Conservation (phyloP, 805 yeast species). For the Teunomyces cretensis region DNA sequence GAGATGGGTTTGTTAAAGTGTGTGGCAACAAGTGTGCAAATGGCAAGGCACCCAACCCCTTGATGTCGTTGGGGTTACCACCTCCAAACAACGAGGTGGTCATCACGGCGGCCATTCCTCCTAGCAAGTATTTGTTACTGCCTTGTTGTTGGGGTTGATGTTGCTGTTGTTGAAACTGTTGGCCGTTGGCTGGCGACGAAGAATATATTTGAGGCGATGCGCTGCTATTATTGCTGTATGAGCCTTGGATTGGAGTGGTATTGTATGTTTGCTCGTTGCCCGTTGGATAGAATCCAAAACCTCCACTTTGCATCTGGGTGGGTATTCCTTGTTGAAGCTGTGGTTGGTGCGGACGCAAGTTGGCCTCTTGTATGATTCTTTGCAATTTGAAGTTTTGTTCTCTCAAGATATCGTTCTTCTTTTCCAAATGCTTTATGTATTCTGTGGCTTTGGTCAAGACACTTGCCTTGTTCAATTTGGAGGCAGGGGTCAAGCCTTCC, state of each 20-base stretch:
- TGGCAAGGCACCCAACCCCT: conserved; percentile 51
- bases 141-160: conserved; percentile 13
- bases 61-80: conserved; percentile 37
- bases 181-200: conserved; percentile 7
- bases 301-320: conserved; percentile 4
- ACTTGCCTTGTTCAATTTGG: conserved; percentile 74
- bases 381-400: conserved; percentile 47
- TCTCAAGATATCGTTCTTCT: conserved; percentile 51
- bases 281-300: conserved; percentile 21
- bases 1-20: conserved; percentile 11
- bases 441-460: conserved; percentile 75
- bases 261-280: conserved; percentile 17
- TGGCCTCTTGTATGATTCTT: conserved; percentile 33
- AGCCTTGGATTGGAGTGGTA: conserved; percentile 17
- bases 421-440: conserved; percentile 71
- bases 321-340: conserved; percentile 4
- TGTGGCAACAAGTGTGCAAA: conserved; percentile 16
- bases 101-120: conserved; percentile 64
- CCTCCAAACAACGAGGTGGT: conserved; percentile 62
- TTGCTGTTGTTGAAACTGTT: conserved; percentile 11
- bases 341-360: conserved; percentile 18
- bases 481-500: conserved; percentile 77
- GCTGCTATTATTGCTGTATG: conserved; percentile 12
- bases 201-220: conserved; percentile 2
- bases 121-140: conserved; percentile 51